phyloP scores from a whole-genome alignment of 2,329 filamentous ascomycete genomes.

The Penicillium carneum region DNA sequence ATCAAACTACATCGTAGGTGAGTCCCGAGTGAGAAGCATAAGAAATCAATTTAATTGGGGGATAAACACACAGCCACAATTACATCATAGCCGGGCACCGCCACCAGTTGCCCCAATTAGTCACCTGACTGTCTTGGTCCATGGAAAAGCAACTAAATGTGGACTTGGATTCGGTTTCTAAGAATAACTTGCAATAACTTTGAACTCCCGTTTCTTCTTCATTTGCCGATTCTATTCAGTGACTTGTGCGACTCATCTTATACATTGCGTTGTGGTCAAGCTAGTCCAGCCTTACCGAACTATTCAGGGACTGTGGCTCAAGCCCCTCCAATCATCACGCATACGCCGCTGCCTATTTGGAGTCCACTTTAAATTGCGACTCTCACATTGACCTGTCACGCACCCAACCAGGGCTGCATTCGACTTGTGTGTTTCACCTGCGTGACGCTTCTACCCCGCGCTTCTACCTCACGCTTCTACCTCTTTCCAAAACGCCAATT shows the following conservation, averaged over 20 bases:
- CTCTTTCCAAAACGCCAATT: conserved; percentile 25
- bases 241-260: background rate
- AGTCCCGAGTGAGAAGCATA: background rate
- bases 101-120: conserved; percentile 18
- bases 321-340: conserved; percentile 24
- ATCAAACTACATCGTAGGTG: background rate
- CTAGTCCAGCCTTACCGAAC: conserved; percentile 13
- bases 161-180: conserved; percentile 30
- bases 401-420: conserved; percentile 18
- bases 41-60: background rate
- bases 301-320: conserved; percentile 23
- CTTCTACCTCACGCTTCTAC: conserved; percentile 21
- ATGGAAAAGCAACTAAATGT: conserved; percentile 27
- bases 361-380: conserved; percentile 11
- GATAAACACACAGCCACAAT: conserved; percentile 26
- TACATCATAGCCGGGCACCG: conserved; percentile 29
- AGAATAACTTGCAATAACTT: conserved; percentile 24
- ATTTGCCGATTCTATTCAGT: background rate
- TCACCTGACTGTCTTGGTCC: conserved; percentile 32
- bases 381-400: conserved; percentile 22
- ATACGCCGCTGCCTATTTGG: conserved; percentile 35
- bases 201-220: background rate
- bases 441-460: conserved; percentile 24
- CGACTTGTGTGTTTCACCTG: conserved; percentile 26
- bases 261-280: background rate